Evolutionary conservation across 225 moss, liverwort and hornwort genomes (phyloP).

Genomic region (Sphagnum contortum): DNA sequence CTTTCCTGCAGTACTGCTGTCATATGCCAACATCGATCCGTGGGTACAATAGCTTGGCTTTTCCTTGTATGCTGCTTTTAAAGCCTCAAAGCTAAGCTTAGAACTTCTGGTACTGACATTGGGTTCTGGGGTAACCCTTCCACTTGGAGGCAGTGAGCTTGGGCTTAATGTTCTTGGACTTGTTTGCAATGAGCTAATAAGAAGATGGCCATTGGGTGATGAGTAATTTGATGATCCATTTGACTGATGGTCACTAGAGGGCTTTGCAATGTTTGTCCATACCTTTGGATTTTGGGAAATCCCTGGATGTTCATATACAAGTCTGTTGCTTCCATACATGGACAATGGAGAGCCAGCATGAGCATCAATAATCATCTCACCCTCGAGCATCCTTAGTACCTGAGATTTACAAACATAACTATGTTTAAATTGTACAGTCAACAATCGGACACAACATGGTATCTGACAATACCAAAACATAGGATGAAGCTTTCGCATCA

Average conservation of each 20-base stretch:
- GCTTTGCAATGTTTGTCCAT: constrained; percentile 32
- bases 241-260: constrained; percentile 33
- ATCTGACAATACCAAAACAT: too few species aligned
- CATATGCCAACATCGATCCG: constrained; percentile 14
- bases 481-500: too few species aligned
- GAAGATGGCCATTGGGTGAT: constrained; percentile 21
- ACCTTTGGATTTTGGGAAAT: constrained; percentile 28
- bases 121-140: constrained; percentile 14
- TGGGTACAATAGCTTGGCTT: constrained; percentile 14
- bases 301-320: constrained; percentile 19
- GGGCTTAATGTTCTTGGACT: constrained; percentile 13
- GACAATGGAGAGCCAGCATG: constrained; percentile 32
- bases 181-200: constrained; percentile 18
- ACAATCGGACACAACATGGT: too few species aligned
- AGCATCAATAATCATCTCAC: constrained; percentile 51
- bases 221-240: constrained; percentile 24
- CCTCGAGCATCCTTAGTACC: constrained; percentile 56
- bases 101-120: constrained; percentile 14
- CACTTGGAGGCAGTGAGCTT: constrained; percentile 10
- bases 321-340: constrained; percentile 29
- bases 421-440: too few species aligned
- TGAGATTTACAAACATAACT: constrained; percentile 1
- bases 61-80: constrained; percentile 37
- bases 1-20: constrained; percentile 21
- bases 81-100: constrained; percentile 38